Percentiles rank a stretch among this genome's conserved stretches.
Conservation (phyloP, 208 protist species). For the Wallacemonas rigidus region DNA sequence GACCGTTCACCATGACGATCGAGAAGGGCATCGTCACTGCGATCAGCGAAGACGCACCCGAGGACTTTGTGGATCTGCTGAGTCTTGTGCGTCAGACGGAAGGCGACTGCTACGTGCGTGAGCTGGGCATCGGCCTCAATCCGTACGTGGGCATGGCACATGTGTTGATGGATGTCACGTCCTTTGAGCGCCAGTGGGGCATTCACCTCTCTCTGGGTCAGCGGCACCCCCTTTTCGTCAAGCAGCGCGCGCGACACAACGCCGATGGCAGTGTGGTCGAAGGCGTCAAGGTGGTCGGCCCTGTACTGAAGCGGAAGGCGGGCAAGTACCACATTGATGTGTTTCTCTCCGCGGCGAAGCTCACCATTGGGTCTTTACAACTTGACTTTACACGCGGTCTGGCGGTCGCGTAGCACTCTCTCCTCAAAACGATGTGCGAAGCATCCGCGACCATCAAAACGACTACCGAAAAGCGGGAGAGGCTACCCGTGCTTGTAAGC, state of each 20-base stretch:
- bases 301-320: constrained; percentile 82
- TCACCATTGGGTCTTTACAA: constrained; percentile 55
- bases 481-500: no score
- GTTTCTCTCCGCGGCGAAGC: constrained; percentile 67
- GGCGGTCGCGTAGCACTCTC: constrained; percentile 14
- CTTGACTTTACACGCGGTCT: constrained; percentile 81
- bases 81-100: constrained; percentile 81
- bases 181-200: constrained; percentile 91
- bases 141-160: constrained; percentile 75
- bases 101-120: constrained; percentile 83
- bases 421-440: constrained; percentile 7
- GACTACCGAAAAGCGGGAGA: background rate
- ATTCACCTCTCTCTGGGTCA: constrained; percentile 89
- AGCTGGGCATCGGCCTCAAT: constrained; percentile 91
- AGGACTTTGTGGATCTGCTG: constrained; percentile 78
- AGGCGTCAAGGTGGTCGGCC: constrained; percentile 56
- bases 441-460: background rate
- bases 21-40: constrained; percentile 66
- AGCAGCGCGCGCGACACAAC: constrained; percentile 72
- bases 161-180: constrained; percentile 87
- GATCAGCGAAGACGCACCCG: constrained; percentile 60
- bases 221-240: constrained; percentile 89
- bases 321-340: constrained; percentile 92
- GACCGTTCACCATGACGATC: constrained; percentile 76
- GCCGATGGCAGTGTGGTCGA: constrained; percentile 54